phyloP scores from a whole-genome alignment of 306 rosid species.

The Vigna unguiculata region DNA sequence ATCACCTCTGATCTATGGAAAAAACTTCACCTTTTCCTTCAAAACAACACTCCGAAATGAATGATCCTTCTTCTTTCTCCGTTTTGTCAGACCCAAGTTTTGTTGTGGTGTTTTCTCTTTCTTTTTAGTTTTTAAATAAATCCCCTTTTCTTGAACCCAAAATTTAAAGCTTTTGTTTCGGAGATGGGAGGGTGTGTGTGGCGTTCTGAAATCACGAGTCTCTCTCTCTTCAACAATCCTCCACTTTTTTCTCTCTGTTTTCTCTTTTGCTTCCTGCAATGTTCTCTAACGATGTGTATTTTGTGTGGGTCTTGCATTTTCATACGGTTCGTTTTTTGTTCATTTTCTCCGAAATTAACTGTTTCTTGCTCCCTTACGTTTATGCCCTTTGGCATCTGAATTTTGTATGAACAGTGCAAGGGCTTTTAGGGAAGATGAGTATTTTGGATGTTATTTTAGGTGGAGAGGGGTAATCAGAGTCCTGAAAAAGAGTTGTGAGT shows the following conservation, averaged over 20 bases:
- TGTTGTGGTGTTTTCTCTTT: not conserved
- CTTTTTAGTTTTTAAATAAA: not conserved
- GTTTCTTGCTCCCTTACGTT: not conserved
- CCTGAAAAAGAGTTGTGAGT: constrained; percentile 25
- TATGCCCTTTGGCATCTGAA: not conserved
- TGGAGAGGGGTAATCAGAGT: constrained; percentile 45
- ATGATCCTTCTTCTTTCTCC: not conserved
- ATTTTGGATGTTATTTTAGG: constrained; percentile 41
- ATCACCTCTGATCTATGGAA: constrained; percentile 53
- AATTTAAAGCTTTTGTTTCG: constrained; percentile 52
- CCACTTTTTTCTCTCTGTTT: constrained; percentile 70
- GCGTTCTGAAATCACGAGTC: constrained; percentile 42
- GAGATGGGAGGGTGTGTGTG: constrained; percentile 44
- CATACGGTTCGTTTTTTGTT: not conserved
- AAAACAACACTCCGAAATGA: not conserved
- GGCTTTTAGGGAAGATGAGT: constrained; percentile 15
- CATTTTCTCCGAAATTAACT: not conserved
- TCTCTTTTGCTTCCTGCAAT: constrained; percentile 31
- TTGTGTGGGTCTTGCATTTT: constrained; percentile 30
- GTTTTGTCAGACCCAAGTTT: not conserved
- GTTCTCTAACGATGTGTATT: not conserved
- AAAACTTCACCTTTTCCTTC: constrained; percentile 3
- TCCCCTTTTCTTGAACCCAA: constrained; percentile 7
- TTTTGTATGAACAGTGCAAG: not conserved
- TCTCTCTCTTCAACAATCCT: constrained; percentile 48